These are phyloP conservation scores for Tuber aestivum DNA, from an alignment of 495 filamentous ascomycete species.

Conservation along the genomic window DNA sequence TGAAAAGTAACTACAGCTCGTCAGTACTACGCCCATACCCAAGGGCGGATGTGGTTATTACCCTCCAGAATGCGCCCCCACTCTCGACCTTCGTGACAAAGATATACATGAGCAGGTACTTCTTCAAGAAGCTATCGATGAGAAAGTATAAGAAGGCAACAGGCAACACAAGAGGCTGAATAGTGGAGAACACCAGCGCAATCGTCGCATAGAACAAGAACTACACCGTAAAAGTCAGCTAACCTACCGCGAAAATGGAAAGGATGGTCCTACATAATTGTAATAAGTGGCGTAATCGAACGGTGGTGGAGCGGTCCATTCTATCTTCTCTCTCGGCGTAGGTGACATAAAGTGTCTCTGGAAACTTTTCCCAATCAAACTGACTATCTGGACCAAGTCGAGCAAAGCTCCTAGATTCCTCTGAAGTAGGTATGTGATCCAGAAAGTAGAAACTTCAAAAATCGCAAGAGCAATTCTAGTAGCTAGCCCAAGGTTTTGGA, in stretches of 20 bases:
- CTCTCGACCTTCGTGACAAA: slow-evolving; percentile 96
- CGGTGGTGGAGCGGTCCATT: slow-evolving; percentile 81
- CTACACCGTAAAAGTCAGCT: slow-evolving; percentile 41
- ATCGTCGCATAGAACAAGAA: slow-evolving; percentile 93
- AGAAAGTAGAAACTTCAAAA: slow-evolving; percentile 78
- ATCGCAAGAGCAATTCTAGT: slow-evolving; percentile 50
- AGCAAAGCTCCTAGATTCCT: slow-evolving; percentile 85
- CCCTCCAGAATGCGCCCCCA: slow-evolving; percentile 86
- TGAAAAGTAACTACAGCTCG: slow-evolving; percentile 58
- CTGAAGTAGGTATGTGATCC: slow-evolving; percentile 88
- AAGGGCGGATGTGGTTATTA: background rate
- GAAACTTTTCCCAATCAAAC: slow-evolving; percentile 72
- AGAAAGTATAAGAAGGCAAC: slow-evolving; percentile 85
- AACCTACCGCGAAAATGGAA: background rate
- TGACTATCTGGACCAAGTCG: slow-evolving; percentile 79
- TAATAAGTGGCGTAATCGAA: slow-evolving; percentile 97
- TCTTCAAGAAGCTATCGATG: slow-evolving; percentile 83
- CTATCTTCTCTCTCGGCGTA: slow-evolving; percentile 87
- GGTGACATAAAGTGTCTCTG: slow-evolving; percentile 75
- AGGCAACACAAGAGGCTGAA: slow-evolving; percentile 87
- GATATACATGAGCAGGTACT: slow-evolving; percentile 89
- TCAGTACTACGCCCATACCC: slow-evolving; percentile 8
- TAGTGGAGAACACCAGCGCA: slow-evolving; percentile 72
- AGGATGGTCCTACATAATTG: slow-evolving; percentile 55
- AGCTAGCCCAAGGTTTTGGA: slow-evolving; percentile 20